Evolutionary conservation across 1,284 basidiomycete genomes (phyloP).

Genomic region (Rhodotorula sp.): DNA sequence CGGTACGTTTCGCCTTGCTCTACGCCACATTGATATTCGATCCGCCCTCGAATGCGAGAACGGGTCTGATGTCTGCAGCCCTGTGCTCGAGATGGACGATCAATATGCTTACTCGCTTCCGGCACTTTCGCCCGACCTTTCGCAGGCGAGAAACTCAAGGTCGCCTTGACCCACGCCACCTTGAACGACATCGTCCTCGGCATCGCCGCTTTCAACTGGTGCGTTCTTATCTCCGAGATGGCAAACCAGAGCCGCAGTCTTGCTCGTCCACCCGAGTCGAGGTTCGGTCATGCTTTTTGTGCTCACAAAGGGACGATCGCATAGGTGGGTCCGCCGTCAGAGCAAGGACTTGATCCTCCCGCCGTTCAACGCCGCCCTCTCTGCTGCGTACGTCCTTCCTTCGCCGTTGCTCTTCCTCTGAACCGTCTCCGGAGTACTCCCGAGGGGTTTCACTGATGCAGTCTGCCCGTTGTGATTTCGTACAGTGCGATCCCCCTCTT

Average conservation of each 20-base stretch:
- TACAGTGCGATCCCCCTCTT: constrained; percentile 43
- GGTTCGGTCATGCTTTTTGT: no score
- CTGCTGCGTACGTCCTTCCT: constrained; percentile 15
- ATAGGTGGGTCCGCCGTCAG: constrained; percentile 41
- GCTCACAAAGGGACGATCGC: neutral
- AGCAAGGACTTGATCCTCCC: constrained; percentile 41
- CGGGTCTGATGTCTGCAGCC: neutral
- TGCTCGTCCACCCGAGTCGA: neutral
- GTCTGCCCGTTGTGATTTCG: no score
- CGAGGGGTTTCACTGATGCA: neutral
- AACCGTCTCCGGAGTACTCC: neutral
- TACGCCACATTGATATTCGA: no score
- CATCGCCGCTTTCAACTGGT: constrained; percentile 47
- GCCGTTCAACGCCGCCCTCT: constrained; percentile 28
- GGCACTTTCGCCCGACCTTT: neutral
- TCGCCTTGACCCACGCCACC: constrained; percentile 46
- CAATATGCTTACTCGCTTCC: no score
- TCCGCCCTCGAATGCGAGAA: no score
- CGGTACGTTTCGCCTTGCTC: constrained; percentile 2
- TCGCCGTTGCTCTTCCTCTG: neutral
- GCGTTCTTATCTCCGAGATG: constrained; percentile 22
- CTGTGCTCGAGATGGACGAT: no score
- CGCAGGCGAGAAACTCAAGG: constrained; percentile 44
- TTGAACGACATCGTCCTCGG: constrained; percentile 47
- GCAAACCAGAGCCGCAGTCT: constrained; percentile 16